Evolutionary conservation across 2,329 filamentous ascomycete genomes (phyloP).

Genomic region (Phialophora expanda): DNA sequence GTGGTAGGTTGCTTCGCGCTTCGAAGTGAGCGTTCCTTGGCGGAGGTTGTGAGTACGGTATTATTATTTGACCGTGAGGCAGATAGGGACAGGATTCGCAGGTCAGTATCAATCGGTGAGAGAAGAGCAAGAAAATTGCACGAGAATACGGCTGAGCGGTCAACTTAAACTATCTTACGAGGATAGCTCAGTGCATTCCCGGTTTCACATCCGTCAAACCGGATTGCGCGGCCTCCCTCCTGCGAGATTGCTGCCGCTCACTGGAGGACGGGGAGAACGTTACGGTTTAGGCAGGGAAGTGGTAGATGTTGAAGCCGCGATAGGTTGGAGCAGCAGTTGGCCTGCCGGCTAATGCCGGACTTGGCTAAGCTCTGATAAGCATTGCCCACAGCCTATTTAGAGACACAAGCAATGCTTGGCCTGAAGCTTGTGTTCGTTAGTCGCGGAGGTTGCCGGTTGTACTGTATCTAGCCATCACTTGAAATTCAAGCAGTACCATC

Average conservation of each 20-base stretch:
- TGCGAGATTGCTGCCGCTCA: background rate
- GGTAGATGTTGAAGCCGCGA: background rate
- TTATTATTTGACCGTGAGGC: background rate
- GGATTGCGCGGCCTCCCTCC: slow-evolving; percentile 7
- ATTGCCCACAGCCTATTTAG: background rate
- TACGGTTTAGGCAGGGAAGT: background rate
- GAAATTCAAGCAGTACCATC: background rate
- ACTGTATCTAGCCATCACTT: too few relatives aligned
- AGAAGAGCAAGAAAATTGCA: background rate
- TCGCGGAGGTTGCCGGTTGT: background rate
- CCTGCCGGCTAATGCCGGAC: background rate
- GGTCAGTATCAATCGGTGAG: background rate
- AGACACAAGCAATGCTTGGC: background rate
- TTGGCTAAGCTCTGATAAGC: background rate
- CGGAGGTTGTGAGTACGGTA: background rate
- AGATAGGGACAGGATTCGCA: too few relatives aligned
- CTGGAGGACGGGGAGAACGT: background rate
- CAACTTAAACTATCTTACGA: slow-evolving; percentile 11
- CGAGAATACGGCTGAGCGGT: background rate
- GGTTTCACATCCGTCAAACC: slow-evolving; percentile 5
- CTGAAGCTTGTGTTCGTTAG: background rate
- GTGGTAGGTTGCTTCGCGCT: background rate
- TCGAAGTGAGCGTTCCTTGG: background rate
- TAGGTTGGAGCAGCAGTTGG: background rate
- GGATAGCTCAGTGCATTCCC: background rate